phyloP scores from a whole-genome alignment of 2,329 filamentous ascomycete species.

The Aureobasidium sp. region DNA sequence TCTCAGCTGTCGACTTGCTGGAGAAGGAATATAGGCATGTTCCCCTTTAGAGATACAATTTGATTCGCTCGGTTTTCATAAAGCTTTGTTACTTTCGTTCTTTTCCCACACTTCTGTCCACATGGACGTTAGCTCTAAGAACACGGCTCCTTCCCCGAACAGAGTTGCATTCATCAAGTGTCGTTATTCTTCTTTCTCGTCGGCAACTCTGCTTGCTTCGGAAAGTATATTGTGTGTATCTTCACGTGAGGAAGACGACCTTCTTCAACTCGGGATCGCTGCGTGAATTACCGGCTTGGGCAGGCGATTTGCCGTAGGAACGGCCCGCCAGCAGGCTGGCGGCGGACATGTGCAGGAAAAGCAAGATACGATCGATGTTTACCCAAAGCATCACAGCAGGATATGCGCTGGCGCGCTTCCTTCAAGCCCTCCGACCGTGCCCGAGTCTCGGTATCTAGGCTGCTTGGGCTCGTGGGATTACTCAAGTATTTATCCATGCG shows the following conservation, averaged over 20 bases:
- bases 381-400: neutral
- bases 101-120: neutral
- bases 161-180: neutral
- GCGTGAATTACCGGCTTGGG: slow-evolving; percentile 5
- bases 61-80: neutral
- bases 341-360: neutral
- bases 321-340: slow-evolving; percentile 1
- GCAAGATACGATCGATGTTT: neutral
- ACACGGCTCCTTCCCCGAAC: neutral
- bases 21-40: neutral
- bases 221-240: neutral
- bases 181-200: neutral
- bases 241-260: neutral
- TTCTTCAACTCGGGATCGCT: neutral
- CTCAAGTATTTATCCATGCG: neutral
- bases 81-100: neutral
- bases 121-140: neutral
- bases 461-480: neutral
- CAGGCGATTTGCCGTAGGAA: slow-evolving; percentile 2
- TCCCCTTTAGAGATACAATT: neutral
- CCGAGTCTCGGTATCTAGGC: neutral
- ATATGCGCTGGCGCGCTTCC: neutral
- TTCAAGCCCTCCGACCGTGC: neutral
- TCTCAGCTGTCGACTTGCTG: neutral
- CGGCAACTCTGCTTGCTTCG: neutral